Evolutionary conservation across 2,329 filamentous ascomycete genomes (phyloP).

Genomic region (Metarhizium anisopliae): DNA sequence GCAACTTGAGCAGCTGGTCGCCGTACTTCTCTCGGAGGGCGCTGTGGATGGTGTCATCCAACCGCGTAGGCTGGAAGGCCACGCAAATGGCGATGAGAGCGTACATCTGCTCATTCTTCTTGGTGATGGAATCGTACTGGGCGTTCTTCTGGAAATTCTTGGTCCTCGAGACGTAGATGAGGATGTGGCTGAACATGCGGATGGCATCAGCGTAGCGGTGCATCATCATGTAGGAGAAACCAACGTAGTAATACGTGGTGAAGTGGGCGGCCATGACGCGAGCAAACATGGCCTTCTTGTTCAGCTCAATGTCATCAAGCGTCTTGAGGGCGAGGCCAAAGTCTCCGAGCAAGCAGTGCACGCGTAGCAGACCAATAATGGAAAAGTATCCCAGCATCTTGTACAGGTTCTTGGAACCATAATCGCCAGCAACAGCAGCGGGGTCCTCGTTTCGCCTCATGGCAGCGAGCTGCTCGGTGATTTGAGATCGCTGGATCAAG

Average conservation of each 20-base stretch:
- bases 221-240: conserved; percentile 99
- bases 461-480: conserved; percentile 91
- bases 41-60: conserved; percentile 98
- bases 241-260: conserved; percentile 99
- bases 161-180: conserved; percentile 95
- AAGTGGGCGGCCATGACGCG: conserved; percentile 99
- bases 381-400: conserved; percentile 99
- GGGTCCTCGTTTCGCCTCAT: conserved; percentile 93
- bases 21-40: conserved; percentile 98
- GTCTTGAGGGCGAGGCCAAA: conserved; percentile 98
- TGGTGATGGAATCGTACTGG: conserved; percentile 96
- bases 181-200: conserved; percentile 99
- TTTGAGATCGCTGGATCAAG: conserved; percentile 95
- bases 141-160: conserved; percentile 99
- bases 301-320: conserved; percentile 97
- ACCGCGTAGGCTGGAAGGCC: conserved; percentile 89
- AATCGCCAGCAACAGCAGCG: conserved; percentile 81
- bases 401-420: conserved; percentile 89
- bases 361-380: conserved; percentile 91
- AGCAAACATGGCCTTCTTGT: conserved; percentile 99
- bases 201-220: conserved; percentile 98
- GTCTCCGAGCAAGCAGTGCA: conserved; percentile 93
- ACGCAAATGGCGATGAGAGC: conserved; percentile 98
- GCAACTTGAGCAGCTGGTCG: conserved; percentile 93
- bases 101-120: conserved; percentile 99